A percentile compares a stretch with the other conserved stretches of the same genome.
Evolutionary conservation across 176 grass and related monocot species (phyloP).

Genomic region (Thinopyrum elongatum): DNA sequence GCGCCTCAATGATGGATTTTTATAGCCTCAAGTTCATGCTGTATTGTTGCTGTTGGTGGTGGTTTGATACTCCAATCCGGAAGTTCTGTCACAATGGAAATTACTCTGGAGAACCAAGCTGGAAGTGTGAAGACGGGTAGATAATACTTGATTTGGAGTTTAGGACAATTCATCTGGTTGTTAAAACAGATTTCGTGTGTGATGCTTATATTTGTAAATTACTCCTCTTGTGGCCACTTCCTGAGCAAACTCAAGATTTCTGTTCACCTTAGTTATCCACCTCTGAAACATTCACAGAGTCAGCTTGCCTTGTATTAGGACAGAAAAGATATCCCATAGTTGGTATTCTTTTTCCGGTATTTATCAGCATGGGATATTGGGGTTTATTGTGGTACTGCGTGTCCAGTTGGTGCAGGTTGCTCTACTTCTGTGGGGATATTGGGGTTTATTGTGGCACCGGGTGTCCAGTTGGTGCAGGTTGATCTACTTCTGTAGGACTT

Average conservation of each 20-base stretch:
- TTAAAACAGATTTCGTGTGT: not conserved
- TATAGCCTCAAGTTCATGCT: not conserved
- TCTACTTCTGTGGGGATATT: not conserved
- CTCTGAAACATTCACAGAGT: not conserved
- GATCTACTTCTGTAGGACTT: not conserved
- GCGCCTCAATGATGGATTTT: conserved; percentile 1
- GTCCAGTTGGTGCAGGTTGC: not conserved
- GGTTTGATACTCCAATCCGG: not conserved
- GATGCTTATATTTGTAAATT: not conserved
- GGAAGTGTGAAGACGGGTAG: not conserved
- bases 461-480: not conserved
- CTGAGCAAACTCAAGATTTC: not conserved
- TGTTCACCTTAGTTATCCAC: not conserved
- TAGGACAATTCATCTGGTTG: not conserved
- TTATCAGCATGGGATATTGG: conserved; percentile 3
- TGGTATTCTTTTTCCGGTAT: not conserved
- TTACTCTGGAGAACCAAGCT: not conserved
- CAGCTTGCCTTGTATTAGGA: not conserved
- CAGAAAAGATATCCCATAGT: not conserved
- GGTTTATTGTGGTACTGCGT: not conserved
- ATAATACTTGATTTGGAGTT: not conserved
- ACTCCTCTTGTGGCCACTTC: not conserved
- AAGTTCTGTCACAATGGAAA: not conserved
- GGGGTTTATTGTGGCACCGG: not conserved
- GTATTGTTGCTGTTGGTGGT: not conserved